phyloP scores from a whole-genome alignment of 2,329 filamentous ascomycete species.

The Fusarium marasasianum region DNA sequence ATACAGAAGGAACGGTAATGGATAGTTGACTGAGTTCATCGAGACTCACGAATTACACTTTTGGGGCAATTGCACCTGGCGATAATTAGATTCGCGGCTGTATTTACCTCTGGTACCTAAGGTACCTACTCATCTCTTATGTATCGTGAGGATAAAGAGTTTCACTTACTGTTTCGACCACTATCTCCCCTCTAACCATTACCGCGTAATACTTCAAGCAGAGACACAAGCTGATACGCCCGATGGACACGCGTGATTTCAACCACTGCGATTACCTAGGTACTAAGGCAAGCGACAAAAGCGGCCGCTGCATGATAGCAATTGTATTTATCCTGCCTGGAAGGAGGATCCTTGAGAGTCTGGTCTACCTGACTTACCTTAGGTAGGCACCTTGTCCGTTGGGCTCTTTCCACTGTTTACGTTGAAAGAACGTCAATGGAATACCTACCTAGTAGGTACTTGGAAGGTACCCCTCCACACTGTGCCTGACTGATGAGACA shows the following conservation, averaged over 20 bases:
- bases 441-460: too few species aligned
- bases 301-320: background rate
- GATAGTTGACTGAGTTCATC: background rate
- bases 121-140: background rate
- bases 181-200: background rate
- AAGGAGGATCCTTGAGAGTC: background rate
- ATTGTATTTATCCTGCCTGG: background rate
- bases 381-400: background rate
- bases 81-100: background rate
- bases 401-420: background rate
- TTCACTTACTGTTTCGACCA: background rate
- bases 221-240: background rate
- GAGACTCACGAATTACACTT: background rate
- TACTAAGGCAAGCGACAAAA: background rate
- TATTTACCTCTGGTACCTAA: background rate
- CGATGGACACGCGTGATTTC: background rate
- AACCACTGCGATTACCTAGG: background rate
- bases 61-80: background rate
- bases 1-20: background rate
- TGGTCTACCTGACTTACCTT: background rate
- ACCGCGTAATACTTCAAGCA: background rate
- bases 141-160: background rate
- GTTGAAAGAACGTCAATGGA: background rate
- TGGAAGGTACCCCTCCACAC: conserved; percentile 9
- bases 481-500: conserved; percentile 5